These are phyloP conservation scores for Pseudopyricularia javanii DNA, from an alignment of 2,329 filamentous ascomycete genomes.

Conservation along the genomic window DNA sequence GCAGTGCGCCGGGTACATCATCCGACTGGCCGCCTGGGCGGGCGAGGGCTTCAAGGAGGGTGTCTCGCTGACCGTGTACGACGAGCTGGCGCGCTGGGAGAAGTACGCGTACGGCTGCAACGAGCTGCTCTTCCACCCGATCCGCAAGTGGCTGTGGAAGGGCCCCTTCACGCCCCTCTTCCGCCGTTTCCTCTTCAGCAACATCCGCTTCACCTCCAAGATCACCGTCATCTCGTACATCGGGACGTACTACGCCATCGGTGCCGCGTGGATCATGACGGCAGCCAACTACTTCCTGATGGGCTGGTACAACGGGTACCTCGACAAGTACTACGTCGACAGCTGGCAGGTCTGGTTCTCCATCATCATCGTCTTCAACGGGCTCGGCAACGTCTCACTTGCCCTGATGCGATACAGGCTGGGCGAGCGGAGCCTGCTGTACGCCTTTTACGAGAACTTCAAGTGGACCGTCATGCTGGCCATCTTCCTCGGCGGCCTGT, in stretches of 20 bases:
- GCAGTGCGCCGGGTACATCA: conserved; percentile 59
- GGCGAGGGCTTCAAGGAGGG: conserved; percentile 73
- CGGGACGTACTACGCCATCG: conserved; percentile 70
- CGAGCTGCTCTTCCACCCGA: conserved; percentile 69
- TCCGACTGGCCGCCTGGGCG: conserved; percentile 61
- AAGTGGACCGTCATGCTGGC: conserved; percentile 65
- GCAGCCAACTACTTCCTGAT: conserved; percentile 63
- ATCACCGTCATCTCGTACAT: conserved; percentile 67
- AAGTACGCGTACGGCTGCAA: conserved; percentile 81
- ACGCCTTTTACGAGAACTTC: conserved; percentile 49
- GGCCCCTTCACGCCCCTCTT: conserved; percentile 75
- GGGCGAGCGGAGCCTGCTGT: conserved; percentile 48
- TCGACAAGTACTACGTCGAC: conserved; percentile 72
- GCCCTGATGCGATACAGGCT: conserved; percentile 63
- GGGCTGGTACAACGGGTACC: conserved; percentile 64
- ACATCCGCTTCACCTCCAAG: conserved; percentile 65
- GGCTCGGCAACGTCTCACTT: conserved; percentile 59
- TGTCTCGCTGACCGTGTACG: conserved; percentile 73
- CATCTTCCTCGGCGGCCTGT: conserved; percentile 73
- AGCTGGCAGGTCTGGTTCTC: conserved; percentile 72
- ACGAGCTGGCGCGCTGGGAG: conserved; percentile 75
- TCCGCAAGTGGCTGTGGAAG: conserved; percentile 58
- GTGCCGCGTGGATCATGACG: conserved; percentile 63
- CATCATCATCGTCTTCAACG: conserved; percentile 68
- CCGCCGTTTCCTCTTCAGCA: conserved; percentile 58